A percentile compares a stretch with the other conserved stretches of the same genome.
phyloP scores from a whole-genome alignment of 768 basidiomycete genomes.

The Kockovaella imperatae region DNA sequence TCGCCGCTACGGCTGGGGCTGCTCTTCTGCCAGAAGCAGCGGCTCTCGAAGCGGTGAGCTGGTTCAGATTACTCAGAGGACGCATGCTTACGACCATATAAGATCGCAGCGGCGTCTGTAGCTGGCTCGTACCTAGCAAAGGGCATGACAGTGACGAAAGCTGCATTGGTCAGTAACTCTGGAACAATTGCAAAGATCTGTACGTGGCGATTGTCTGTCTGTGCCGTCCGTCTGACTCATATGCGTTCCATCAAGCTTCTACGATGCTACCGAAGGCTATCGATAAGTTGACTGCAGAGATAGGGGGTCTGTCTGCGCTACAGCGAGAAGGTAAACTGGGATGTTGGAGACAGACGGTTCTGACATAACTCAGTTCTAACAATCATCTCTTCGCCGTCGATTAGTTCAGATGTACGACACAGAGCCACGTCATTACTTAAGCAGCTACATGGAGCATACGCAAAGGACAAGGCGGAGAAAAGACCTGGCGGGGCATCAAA shows the following conservation, averaged over 20 bases:
- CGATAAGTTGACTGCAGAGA: constrained; percentile 28
- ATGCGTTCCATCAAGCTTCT: constrained; percentile 16
- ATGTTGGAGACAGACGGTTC: neutral
- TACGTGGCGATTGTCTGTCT: constrained; percentile 6
- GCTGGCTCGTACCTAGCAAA: constrained; percentile 31
- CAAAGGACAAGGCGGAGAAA: constrained; percentile 18
- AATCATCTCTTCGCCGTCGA: constrained; percentile 34
- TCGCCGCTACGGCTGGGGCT: constrained; percentile 38
- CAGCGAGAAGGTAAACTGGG: constrained; percentile 33
- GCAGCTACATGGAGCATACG: constrained; percentile 25
- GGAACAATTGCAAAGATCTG: constrained; percentile 35
- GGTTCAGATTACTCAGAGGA: neutral
- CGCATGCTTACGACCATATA: neutral
- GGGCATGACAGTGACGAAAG: constrained; percentile 25
- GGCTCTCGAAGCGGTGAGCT: constrained; percentile 22
- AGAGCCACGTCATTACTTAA: constrained; percentile 21
- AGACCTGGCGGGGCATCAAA: no score
- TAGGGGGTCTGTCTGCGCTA: constrained; percentile 33
- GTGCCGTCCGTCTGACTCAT: neutral
- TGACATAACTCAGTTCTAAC: constrained; percentile 22
- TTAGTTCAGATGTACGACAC: constrained; percentile 36
- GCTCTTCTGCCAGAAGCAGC: constrained; percentile 34
- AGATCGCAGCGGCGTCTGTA: constrained; percentile 22
- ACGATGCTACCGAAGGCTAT: constrained; percentile 35
- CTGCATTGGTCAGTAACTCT: constrained; percentile 26